Base-by-base conservation (phyloP, 257 asterid species). In the Solanum pinnatisectum region DNA sequence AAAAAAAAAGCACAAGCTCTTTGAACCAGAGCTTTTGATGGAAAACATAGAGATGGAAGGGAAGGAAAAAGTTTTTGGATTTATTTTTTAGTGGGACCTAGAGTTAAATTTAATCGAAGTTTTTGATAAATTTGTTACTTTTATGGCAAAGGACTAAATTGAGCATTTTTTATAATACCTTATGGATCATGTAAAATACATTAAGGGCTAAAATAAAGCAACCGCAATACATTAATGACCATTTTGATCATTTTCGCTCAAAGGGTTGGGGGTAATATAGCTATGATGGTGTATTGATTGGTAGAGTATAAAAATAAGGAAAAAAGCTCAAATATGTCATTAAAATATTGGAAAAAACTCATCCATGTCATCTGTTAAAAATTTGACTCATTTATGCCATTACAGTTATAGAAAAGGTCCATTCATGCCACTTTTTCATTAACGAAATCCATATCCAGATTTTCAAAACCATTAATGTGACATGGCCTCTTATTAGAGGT, bases 171-270 rank as follows among this genome's bases (percentile, higher is more conserved):
- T 67, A 67, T 67, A 67, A 11, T 67, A 67, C 9, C 6, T 67
- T 11, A n/a, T 65, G 16, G 35, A 60, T 60, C 27, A 60, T 3
- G 70, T 60, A 4, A 8, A 60, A 22, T 60, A 60, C 10, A 60
- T 60, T 23, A 60, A 63, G 4, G 10, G 18, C 0, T 6, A 18
- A 56, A 18, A 18, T 56, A 56, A 56, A 56, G 63, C 3, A 3
- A 56, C 10, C 0, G 0, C 4, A 4, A 20, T 52, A 56, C 3
- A 56, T 0, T 2, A 56, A 16, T 3, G n/a, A 18, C 0, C 23
- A 52, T 52, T 52, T 18, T 52, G 63, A 52, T 52, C 10, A 52
- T 18, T 52, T 56, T 18, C 15, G 5, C 56, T 13, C 56, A 46
- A 14, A 12, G 18, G 56, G 20, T 13, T 42, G 49, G 49, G 15